These are phyloP conservation scores for Leptosphaerulina australis DNA, from an alignment of 2,329 filamentous ascomycete genomes.

Conservation along the genomic window DNA sequence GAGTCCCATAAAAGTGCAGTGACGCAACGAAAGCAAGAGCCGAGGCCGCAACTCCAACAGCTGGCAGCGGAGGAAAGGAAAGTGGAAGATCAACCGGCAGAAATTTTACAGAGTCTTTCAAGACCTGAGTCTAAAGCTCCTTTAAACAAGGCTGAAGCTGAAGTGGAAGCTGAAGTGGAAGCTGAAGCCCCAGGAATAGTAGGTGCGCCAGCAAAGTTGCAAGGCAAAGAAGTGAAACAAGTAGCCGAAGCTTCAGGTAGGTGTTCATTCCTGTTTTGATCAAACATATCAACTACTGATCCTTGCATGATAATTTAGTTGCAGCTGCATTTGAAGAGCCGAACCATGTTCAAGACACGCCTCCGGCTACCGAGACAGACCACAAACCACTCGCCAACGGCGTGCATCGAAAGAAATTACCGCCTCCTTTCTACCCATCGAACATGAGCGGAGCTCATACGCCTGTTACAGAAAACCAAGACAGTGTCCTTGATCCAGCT, in stretches of 20 bases:
- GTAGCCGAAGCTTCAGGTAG: constrained; percentile 27
- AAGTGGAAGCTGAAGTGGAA: constrained; percentile 3
- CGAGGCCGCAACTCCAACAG: constrained; percentile 13
- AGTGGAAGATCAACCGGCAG: constrained; percentile 20
- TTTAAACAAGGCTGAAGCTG: constrained; percentile 18
- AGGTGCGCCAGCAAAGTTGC: constrained; percentile 25
- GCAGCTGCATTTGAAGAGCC: constrained; percentile 9
- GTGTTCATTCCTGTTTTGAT: constrained; percentile 18
- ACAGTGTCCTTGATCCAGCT: constrained; percentile 28
- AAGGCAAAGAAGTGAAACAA: constrained; percentile 24
- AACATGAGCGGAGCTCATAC: constrained; percentile 32
- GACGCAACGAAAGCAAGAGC: constrained; percentile 18
- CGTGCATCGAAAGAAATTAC: constrained; percentile 38
- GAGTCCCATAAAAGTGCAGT: constrained; percentile 29
- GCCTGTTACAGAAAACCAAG: constrained; percentile 28
- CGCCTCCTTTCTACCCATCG: constrained; percentile 46
- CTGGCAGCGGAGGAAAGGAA: constrained; percentile 20
- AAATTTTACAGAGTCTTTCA: constrained; percentile 26
- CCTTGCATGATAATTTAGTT: not conserved
- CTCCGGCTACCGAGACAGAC: constrained; percentile 7
- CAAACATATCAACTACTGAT: not conserved
- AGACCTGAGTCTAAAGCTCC: constrained; percentile 41
- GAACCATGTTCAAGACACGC: constrained; percentile 3
- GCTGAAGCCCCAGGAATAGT: constrained; percentile 16
- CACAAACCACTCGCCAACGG: constrained; percentile 29